phyloP scores from a whole-genome alignment of 2,329 filamentous ascomycete species.

The Trichoderma sp. region DNA sequence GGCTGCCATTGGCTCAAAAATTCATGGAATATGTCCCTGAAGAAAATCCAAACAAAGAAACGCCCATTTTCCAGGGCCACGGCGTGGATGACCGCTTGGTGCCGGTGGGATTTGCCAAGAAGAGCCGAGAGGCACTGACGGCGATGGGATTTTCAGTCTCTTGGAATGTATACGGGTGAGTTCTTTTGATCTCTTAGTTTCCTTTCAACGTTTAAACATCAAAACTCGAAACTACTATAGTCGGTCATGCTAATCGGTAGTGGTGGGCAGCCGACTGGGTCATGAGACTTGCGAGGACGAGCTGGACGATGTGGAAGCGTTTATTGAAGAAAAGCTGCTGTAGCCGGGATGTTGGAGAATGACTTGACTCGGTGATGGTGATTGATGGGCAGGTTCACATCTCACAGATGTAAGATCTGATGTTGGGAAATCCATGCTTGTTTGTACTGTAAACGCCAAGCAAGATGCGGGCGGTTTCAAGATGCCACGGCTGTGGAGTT shows the following conservation, averaged over 20 bases:
- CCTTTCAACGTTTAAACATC: not conserved
- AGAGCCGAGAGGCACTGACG: constrained; percentile 66
- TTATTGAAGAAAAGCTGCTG: constrained; percentile 21
- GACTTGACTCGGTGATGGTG: not conserved
- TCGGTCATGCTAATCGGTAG: not conserved
- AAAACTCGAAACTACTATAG: not conserved
- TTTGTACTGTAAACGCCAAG: not conserved
- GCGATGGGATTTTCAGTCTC: constrained; percentile 72
- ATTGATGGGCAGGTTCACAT: not conserved
- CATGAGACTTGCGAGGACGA: constrained; percentile 80
- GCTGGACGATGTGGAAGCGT: constrained; percentile 77
- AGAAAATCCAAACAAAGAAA: constrained; percentile 56
- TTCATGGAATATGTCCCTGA: constrained; percentile 48
- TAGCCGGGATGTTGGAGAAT: not conserved
- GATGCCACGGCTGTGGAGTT: not conserved
- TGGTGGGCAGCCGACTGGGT: constrained; percentile 60
- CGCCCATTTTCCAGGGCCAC: constrained; percentile 83
- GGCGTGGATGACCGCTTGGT: constrained; percentile 76
- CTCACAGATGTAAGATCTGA: not conserved
- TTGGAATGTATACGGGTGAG: constrained; percentile 76
- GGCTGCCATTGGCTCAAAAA: constrained; percentile 67
- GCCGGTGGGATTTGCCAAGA: constrained; percentile 64
- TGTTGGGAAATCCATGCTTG: not conserved
- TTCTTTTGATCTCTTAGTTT: constrained; percentile 22
- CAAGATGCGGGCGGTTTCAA: not conserved